Evolutionary conservation across 2,329 filamentous ascomycete genomes (phyloP), one percentile per base, ranked within the genome.

Genomic region (Fusarium buxicola): DNA sequence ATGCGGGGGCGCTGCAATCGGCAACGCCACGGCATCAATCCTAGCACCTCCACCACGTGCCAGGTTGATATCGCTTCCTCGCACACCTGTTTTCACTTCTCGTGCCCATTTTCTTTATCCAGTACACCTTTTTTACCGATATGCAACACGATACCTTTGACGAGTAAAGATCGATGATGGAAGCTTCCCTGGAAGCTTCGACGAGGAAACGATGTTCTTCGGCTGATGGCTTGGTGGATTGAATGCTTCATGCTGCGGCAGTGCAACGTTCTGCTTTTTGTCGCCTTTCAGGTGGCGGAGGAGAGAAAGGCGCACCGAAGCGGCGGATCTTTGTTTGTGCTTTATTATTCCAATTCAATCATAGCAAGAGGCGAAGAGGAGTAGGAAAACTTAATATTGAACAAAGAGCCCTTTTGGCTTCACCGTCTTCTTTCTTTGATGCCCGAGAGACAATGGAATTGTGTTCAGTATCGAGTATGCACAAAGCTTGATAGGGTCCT

Each of bases 301-400:
- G 57, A 46, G 27, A 35, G 57, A 53, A 54, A 53, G 63, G 50
- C 45, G 58, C 55, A 62, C 55, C 48, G 63, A 62, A 56, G 60
- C 64, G 58, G 52, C 51, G 56, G 57, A 54, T 60, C 51, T 65
- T 66, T 66, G 52, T 63, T 66, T 66, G 58, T 63, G 55, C 60
- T 66, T 65, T 68, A 59, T 69, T 67, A 68, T 70, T 64, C 67
- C 61, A 62, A 55, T 68, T 66, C 61, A 58, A 68, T 70, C 68
- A 74, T 73, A 73, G 73, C 72, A 72, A 67, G 66, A 70, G 73
- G 73, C 73, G 73, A 75, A 75, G 59, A 68, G 73, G 72, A 75
- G 73, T 71, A 73, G 66, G 70, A 69, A 71, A 67, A 66, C 60
- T 67, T 68, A 38, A 58, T 55, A 62, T 69, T 70, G 55, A 70